A percentile compares a stretch with the other conserved stretches of the same genome.
Evolutionary conservation across 148 eudicot genomes (phyloP).

Genomic region (Limonium bicolor): DNA sequence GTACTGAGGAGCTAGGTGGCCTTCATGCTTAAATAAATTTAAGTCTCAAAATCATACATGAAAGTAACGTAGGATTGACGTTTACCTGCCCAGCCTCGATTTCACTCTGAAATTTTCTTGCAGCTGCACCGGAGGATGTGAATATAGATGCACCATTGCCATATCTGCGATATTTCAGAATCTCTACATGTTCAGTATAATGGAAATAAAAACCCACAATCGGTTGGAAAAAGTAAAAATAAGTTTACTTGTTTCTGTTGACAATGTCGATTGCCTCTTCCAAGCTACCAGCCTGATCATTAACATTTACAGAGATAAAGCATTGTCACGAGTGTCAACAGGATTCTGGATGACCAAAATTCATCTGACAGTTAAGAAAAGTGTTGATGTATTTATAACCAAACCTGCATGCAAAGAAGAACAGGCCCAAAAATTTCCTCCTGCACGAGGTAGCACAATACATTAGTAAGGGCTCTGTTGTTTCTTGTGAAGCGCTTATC

Average conservation of each 20-base stretch:
- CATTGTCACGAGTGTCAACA: neutral
- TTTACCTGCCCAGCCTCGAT: constrained; percentile 98
- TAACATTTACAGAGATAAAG: constrained; percentile 15
- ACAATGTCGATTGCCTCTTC: constrained; percentile 83
- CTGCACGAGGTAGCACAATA: no score
- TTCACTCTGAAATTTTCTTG: constrained; percentile 90
- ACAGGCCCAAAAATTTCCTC: constrained; percentile 99
- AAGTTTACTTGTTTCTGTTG: constrained; percentile 63
- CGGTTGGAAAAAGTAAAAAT: neutral
- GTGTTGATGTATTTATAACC: neutral
- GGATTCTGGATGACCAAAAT: neutral
- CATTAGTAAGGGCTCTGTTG: no score
- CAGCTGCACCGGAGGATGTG: constrained; percentile 86
- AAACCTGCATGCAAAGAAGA: constrained; percentile 91
- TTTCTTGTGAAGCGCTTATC: no score
- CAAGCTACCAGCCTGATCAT: constrained; percentile 71
- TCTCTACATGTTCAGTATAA: neutral
- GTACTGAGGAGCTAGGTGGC: no score
- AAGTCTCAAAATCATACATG: no score
- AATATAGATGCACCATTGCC: constrained; percentile 95
- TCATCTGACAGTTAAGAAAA: neutral
- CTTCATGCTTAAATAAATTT: no score
- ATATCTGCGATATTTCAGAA: constrained; percentile 28
- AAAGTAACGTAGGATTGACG: no score
- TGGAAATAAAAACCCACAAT: neutral